These are phyloP conservation scores for Exophiala mesophila DNA, from an alignment of 2,329 filamentous ascomycete species.

Conservation along the genomic window DNA sequence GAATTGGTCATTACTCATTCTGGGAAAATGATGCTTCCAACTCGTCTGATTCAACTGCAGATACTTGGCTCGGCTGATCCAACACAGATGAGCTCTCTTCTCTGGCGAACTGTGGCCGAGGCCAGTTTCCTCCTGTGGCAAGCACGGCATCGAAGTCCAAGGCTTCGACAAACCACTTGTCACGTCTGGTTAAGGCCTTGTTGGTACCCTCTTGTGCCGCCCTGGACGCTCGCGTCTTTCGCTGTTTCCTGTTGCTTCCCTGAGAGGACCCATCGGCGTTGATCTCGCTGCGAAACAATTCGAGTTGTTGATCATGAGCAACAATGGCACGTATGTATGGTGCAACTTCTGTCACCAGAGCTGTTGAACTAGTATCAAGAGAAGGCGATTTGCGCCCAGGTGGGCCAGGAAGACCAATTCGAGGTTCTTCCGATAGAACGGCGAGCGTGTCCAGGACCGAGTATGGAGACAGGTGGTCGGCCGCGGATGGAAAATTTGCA, in stretches of 20 bases:
- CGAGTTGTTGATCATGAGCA: conserved; percentile 65
- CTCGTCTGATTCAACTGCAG: too few species aligned
- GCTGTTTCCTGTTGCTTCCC: conserved; percentile 48
- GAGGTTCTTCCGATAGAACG: conserved; percentile 42
- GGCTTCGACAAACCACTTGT: conserved; percentile 64
- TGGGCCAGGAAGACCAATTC: conserved; percentile 30
- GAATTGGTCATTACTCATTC: too few species aligned
- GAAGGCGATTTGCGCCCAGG: conserved; percentile 53
- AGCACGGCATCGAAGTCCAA: conserved; percentile 60
- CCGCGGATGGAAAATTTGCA: conserved; percentile 28
- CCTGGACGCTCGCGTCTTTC: conserved; percentile 69
- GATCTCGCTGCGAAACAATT: conserved; percentile 59
- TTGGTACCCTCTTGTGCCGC: conserved; percentile 72
- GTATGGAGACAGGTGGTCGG: conserved; percentile 24
- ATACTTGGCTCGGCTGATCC: too few species aligned
- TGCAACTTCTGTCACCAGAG: conserved; percentile 71
- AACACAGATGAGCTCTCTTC: too few species aligned
- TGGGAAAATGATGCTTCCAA: too few species aligned
- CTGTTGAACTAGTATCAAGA: conserved; percentile 65
- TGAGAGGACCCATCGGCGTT: conserved; percentile 54
- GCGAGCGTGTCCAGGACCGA: conserved; percentile 44
- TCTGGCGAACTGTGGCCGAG: conserved; percentile 30
- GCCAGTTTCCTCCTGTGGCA: conserved; percentile 52
- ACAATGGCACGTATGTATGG: conserved; percentile 88
- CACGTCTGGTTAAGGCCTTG: conserved; percentile 61